phyloP scores from a whole-genome alignment of 805 yeast species.

The Saturnispora besseyi region DNA sequence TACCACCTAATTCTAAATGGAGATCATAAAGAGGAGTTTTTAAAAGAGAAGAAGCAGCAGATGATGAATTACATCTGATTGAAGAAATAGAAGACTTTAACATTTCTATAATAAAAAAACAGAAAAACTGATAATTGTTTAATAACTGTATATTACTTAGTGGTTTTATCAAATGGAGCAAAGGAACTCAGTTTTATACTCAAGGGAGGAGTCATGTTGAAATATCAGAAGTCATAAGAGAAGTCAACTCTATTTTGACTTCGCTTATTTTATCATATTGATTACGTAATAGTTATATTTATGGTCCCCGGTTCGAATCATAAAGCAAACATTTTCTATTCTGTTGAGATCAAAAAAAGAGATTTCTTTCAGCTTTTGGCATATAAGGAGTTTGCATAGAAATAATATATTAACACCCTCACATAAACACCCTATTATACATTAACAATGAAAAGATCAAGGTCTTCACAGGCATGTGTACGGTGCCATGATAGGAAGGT shows the following conservation, averaged over 20 bases:
- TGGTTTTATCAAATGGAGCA: too few species aligned
- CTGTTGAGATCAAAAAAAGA: too few species aligned
- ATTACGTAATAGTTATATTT: too few species aligned
- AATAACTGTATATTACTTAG: too few species aligned
- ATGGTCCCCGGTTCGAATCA: too few species aligned
- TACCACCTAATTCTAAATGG: conserved; percentile 72
- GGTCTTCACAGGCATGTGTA: conserved; percentile 64
- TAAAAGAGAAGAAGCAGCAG: conserved; percentile 20
- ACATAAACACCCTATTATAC: background rate
- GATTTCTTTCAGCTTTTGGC: too few species aligned
- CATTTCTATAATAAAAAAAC: conserved; percentile 1
- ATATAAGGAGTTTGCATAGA: too few species aligned
- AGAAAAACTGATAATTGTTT: too few species aligned
- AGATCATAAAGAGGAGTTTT: conserved; percentile 77
- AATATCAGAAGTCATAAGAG: background rate
- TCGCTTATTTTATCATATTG: too few species aligned
- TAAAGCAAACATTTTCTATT: too few species aligned
- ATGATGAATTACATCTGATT: conserved; percentile 20
- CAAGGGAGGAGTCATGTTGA: background rate
- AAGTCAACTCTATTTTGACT: too few species aligned
- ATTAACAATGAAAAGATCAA: conserved; percentile 33
- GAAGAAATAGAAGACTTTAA: background rate
- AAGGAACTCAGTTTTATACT: background rate
- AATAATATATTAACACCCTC: too few species aligned
- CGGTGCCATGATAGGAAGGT: conserved; percentile 71